Evolutionary conservation across 768 basidiomycete genomes (phyloP), one percentile per base, ranked within the genome.

Genomic region (Russula griseocarnosa): DNA sequence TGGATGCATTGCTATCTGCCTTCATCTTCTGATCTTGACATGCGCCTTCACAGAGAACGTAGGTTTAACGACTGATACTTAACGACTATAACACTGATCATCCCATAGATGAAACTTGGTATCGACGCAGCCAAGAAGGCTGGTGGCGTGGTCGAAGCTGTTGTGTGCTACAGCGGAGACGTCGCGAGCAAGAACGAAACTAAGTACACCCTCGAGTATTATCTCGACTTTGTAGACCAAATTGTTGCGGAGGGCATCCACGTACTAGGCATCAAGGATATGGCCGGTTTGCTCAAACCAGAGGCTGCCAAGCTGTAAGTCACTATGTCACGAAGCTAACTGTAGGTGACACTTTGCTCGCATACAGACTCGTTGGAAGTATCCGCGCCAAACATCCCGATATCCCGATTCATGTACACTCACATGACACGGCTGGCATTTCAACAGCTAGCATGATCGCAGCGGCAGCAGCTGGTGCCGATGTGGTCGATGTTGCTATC

Each of bases 91-190:
- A 36, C n/a, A 16, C 24, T 47, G 30, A 69, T 6, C 59, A 55
- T 49, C 46, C 26, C 53, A 1, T 68, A 98, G 90, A 92, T 99
- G 92, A 88, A 83, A 76, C 86, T 99, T 70, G 97, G 97, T 73
- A 98, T 99, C 70, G 97, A 99, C 73, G 97, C 97, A 46, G 97
- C 97, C 63, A 99, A 98, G 86, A 97, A 97, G 76, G 97, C 97
- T 36, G 97, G 97, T 62, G 97, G 97, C 81, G 97, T 99, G 55
- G 88, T 89, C 65, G 97, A 99, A 76, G 97, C 92, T 49, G 93
- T 92, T 63, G 92, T 96, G 69, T 99, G 97, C 80, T 99, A 99
- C 82, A 95, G 92, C 69, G 97, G 97, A 65, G 97, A 99, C 73
- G 90, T 97, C 54, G 95, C 94, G 44, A 92, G 84, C 78, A 87